Evolutionary conservation across 192 early-diverging fungal species (phyloP).

Genomic region (Coemansia guatemalensis): DNA sequence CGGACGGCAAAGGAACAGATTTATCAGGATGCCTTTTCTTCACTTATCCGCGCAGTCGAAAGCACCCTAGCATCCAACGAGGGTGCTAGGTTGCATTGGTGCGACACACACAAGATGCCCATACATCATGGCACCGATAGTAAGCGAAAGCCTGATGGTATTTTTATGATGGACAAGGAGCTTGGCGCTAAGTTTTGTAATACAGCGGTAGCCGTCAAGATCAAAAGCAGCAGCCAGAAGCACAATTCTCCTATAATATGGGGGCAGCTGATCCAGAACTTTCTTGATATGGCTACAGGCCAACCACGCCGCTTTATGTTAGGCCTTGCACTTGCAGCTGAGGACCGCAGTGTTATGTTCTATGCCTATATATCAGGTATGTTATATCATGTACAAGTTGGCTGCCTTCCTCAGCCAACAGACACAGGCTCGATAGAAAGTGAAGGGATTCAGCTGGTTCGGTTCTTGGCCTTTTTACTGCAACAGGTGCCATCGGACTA

Average conservation of each 20-base stretch:
- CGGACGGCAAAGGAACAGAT: too few species aligned
- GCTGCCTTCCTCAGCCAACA: background rate
- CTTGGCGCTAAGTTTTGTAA: background rate
- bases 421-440: background rate
- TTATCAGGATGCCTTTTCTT: background rate
- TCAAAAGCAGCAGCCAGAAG: background rate
- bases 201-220: background rate
- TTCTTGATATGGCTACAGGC: slow-evolving; percentile 2
- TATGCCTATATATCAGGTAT: background rate
- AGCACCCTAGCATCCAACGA: background rate
- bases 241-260: background rate
- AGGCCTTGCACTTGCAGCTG: background rate
- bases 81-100: background rate
- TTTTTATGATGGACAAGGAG: background rate
- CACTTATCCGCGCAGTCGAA: background rate
- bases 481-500: background rate
- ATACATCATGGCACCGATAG: background rate
- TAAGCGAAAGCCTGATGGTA: slow-evolving; percentile 1
- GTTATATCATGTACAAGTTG: background rate
- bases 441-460: background rate
- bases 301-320: slow-evolving; percentile 1
- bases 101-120: background rate
- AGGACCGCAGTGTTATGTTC: background rate
- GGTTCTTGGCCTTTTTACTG: background rate
- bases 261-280: slow-evolving; percentile 1